phyloP scores from a whole-genome alignment of 257 asterid species.

The Solanum bukasovii region DNA sequence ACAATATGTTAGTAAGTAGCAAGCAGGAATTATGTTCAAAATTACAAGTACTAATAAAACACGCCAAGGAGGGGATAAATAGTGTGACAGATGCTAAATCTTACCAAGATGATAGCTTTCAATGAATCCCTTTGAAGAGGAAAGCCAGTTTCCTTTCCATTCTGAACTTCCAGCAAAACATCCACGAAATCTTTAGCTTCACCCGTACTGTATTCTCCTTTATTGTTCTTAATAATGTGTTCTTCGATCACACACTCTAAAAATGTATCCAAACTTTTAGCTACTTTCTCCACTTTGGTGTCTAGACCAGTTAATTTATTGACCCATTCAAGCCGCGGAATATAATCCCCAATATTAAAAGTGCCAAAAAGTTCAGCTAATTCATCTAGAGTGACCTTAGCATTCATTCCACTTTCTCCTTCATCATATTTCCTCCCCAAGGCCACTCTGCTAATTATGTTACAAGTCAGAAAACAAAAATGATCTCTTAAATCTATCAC shows the following conservation, averaged over 20 bases:
- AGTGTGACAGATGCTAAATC: neutral
- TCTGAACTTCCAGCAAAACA: neutral
- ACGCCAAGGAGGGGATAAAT: neutral
- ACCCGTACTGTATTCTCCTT: neutral
- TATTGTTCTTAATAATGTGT: neutral
- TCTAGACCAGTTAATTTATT: conserved; percentile 18
- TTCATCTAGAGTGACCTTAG: conserved; percentile 4
- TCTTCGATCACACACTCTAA: conserved; percentile 15
- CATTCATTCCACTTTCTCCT: conserved; percentile 14
- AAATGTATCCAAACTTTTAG: conserved; percentile 22
- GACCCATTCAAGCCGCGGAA: conserved; percentile 35
- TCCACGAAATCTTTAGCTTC: neutral
- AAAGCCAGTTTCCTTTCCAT: neutral
- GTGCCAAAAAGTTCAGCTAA: conserved; percentile 7
- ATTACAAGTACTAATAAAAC: neutral
- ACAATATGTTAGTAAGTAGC: too few relatives aligned
- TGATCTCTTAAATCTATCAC: conserved; percentile 20
- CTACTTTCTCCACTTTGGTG: conserved; percentile 11
- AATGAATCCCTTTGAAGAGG: neutral
- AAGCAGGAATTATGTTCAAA: too few relatives aligned
- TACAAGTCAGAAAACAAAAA: conserved; percentile 12
- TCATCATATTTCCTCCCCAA: conserved; percentile 27
- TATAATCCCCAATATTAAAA: conserved; percentile 13
- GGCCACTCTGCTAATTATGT: conserved; percentile 30
- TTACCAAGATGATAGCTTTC: neutral